Conservation (phyloP, 164 flowering plant species). For the Akebia trifoliata region DNA sequence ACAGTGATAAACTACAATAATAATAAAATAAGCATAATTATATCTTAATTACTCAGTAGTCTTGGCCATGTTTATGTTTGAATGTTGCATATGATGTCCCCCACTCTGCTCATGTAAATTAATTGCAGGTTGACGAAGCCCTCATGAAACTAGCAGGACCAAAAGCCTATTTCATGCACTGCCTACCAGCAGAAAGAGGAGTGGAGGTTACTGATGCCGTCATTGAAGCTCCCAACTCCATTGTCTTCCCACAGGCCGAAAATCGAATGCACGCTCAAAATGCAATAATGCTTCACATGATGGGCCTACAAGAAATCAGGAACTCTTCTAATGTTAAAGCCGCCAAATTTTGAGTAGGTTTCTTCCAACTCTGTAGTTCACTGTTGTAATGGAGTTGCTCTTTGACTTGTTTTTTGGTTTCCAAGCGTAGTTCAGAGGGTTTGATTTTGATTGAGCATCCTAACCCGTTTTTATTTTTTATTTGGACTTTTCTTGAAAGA, state of each 20-base stretch:
- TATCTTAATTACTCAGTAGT: no score
- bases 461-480: no score
- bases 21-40: no score
- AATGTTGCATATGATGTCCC: no score
- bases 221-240: conserved; percentile 82
- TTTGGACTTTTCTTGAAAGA: no score
- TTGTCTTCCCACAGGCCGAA: conserved; percentile 95
- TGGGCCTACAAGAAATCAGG: conserved; percentile 35
- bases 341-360: not conserved
- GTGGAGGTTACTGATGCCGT: conserved; percentile 86
- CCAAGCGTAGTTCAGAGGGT: no score
- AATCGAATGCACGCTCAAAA: conserved; percentile 97
- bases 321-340: not conserved
- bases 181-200: conserved; percentile 90
- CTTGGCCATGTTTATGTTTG: no score
- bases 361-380: no score
- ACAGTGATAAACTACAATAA: no score
- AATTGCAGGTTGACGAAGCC: conserved; percentile 72
- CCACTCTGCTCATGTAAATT: not conserved
- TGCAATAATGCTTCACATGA: conserved; percentile 84
- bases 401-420: no score
- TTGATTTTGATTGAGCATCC: no score
- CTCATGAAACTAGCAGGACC: conserved; percentile 86
- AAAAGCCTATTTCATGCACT: conserved; percentile 88
- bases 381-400: no score